Base-by-base conservation (phyloP, 2,329 filamentous ascomycete species). In the Aspergillus tanneri region DNA sequence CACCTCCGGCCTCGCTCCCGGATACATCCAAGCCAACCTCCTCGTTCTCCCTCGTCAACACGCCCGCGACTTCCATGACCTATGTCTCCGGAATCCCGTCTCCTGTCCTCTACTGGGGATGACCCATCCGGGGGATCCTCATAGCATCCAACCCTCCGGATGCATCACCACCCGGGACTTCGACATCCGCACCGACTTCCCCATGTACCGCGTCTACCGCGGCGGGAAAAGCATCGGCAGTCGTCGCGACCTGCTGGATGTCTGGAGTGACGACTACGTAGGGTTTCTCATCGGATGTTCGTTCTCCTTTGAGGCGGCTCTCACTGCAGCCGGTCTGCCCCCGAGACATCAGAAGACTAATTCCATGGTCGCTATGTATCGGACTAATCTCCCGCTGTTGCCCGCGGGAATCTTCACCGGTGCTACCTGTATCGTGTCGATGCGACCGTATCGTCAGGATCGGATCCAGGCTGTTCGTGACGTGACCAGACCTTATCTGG, bases 241-340 rank as follows among this genome's bases (percentile, higher is more conserved):
- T 0, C 67, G 67, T 24, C 41, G 58, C 2, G 72, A 82, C 58
- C 69, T 86, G 12, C 56, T 65, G 1, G 57, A 66, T 2, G 64
- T 80, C 32, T 86, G 83, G 83, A 76, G 73, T 0, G 60, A 70
- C 4, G 75, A 83, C 53, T 80, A 86, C 55, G 77, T 83, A 19
- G 83, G 74, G 0, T 86, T 84, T 58, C 62, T 86, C 36, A 78
- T 86, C 52, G 83, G 82, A 7, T 86, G 83, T 60, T 82, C 77
- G 1, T 86, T 79, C 70, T 81, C 76, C 55, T 86, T 86, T 59
- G 83, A 86, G 62, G 66, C 72, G 2, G 82, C 81, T 3, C 73
- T 86, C 18, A 59, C 65, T 0, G 63, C 59, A 0, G 77, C 77
- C 0, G 78, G 77, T 0, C 65, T 86, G 5, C 55, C 70, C 5